Conservation (phyloP, 75 land plant species). For the Picea glauca region DNA sequence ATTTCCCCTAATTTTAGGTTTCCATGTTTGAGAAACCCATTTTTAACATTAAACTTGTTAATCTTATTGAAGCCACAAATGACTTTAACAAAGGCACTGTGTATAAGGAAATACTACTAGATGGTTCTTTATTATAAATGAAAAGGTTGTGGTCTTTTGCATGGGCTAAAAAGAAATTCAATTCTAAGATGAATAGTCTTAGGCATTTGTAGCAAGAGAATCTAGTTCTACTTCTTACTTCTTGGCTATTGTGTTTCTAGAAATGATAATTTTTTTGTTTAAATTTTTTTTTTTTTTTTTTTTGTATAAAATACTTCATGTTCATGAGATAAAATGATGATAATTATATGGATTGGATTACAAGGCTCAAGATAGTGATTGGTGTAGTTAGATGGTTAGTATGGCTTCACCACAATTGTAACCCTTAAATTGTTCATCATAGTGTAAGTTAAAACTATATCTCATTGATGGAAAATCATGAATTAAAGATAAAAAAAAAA, state of each 20-base stretch:
- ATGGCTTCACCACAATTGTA: conserved; percentile 87
- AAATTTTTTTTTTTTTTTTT: too few species aligned
- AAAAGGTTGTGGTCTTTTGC: conserved; percentile 73
- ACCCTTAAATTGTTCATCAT: conserved; percentile 68
- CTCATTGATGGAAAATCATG: conserved; percentile 77
- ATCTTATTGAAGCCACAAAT: conserved; percentile 86
- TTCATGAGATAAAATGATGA: neutral
- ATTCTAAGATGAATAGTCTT: conserved; percentile 63
- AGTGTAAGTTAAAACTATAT: conserved; percentile 59
- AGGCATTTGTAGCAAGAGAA: conserved; percentile 76
- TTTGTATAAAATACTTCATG: conserved; percentile 36
- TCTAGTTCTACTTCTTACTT: conserved; percentile 74
- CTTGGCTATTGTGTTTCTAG: conserved; percentile 79
- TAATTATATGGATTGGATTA: conserved; percentile 16
- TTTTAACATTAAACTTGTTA: conserved; percentile 64
- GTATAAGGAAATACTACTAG: conserved; percentile 71
- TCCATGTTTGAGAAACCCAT: conserved; percentile 86
- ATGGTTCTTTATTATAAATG: conserved; percentile 75
- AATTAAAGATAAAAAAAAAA: conserved; percentile 71
- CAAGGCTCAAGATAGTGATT: conserved; percentile 45
- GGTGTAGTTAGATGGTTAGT: conserved; percentile 83
- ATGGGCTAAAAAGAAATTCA: conserved; percentile 67
- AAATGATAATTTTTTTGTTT: conserved; percentile 74
- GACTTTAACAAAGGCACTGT: conserved; percentile 65
- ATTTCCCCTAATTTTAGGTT: conserved; percentile 25